phyloP scores from a whole-genome alignment of 768 basidiomycete species.

The Suillus brevipes region DNA sequence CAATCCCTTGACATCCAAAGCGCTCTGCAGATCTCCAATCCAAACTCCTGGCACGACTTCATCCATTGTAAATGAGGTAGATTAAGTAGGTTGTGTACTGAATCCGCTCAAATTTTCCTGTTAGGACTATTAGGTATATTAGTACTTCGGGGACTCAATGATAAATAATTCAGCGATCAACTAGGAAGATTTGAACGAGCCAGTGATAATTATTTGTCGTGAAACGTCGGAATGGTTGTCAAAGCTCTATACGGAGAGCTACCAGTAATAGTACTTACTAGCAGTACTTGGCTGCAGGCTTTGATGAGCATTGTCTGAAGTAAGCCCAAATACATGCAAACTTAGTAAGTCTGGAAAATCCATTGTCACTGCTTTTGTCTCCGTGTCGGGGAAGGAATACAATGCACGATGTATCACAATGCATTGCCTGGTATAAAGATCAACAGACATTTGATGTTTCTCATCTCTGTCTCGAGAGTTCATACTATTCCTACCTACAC shows the following conservation, averaged over 20 bases:
- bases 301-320: no score
- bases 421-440: slow-evolving; percentile 16
- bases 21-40: slow-evolving; percentile 80
- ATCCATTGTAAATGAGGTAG: slow-evolving; percentile 51
- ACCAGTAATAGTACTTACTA: no score
- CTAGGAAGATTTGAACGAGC: background rate
- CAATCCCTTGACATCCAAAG: slow-evolving; percentile 60
- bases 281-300: no score
- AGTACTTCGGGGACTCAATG: background rate
- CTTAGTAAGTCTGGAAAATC: background rate
- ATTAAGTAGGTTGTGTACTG: background rate
- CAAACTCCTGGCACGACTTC: slow-evolving; percentile 78
- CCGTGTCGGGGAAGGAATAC: slow-evolving; percentile 4
- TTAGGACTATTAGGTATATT: slow-evolving; percentile 3
- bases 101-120: background rate
- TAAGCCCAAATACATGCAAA: slow-evolving; percentile 10
- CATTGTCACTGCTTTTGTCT: slow-evolving; percentile 7
- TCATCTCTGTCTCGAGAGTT: slow-evolving; percentile 12
- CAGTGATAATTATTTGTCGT: background rate
- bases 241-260: no score
- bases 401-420: slow-evolving; percentile 12
- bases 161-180: background rate
- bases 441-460: slow-evolving; percentile 1
- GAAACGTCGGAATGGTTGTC: no score
- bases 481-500: slow-evolving; percentile 4